Evolutionary conservation across 129 eudicot species (phyloP).

Genomic region (Scalesia atractyloides): DNA sequence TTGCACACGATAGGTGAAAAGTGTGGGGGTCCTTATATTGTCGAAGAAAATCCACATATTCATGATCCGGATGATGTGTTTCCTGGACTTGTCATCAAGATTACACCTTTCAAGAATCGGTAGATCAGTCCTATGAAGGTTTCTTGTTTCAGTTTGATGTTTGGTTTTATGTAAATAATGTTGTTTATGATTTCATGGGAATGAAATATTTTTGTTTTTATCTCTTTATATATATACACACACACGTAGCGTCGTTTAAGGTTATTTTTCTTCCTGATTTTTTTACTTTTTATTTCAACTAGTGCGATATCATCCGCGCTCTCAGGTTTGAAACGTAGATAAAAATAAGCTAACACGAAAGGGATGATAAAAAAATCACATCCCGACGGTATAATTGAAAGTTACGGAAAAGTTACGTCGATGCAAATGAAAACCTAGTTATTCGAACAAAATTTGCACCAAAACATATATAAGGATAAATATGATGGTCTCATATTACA

Average conservation of each 20-base stretch:
- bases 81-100: slow-evolving; percentile 87
- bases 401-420: too few species aligned
- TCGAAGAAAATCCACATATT: slow-evolving; percentile 65
- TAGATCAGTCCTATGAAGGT: background rate
- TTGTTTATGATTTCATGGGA: slow-evolving; percentile 16
- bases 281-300: background rate
- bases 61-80: slow-evolving; percentile 96
- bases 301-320: background rate
- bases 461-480: too few species aligned
- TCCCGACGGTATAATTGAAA: too few species aligned
- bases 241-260: background rate
- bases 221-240: too few species aligned
- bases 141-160: slow-evolving; percentile 1
- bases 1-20: slow-evolving; percentile 54
- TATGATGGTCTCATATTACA: too few species aligned
- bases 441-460: too few species aligned
- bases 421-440: too few species aligned
- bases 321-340: too few species aligned
- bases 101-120: slow-evolving; percentile 54
- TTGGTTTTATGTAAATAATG: slow-evolving; percentile 20
- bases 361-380: too few species aligned
- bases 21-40: slow-evolving; percentile 58
- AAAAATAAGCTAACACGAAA: too few species aligned
- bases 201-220: background rate
- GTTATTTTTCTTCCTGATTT: background rate